phyloP scores from a whole-genome alignment of 192 early-diverging fungal species.

The Phlyctochytrium arcticum region DNA sequence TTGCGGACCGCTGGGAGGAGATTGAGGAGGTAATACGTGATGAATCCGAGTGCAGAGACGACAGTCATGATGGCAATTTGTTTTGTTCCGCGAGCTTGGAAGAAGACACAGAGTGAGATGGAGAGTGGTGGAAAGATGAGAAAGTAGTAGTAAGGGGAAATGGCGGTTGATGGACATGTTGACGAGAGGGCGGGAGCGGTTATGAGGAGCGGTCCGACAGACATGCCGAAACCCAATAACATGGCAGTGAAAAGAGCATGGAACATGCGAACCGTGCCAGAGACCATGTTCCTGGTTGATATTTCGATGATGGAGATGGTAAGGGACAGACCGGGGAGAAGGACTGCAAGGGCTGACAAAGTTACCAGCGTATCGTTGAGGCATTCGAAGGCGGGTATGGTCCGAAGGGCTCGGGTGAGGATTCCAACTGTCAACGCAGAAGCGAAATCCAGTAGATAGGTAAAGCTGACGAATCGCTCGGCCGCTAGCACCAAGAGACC shows the following conservation, averaged over 20 bases:
- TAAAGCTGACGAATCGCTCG: conserved; percentile 17
- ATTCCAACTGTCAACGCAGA: conserved; percentile 29
- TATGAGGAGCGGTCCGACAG: conserved; percentile 18
- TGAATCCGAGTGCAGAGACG: conserved; percentile 66
- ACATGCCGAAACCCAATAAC: conserved; percentile 53
- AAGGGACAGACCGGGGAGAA: conserved; percentile 66
- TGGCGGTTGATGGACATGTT: not conserved
- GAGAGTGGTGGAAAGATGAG: conserved; percentile 54
- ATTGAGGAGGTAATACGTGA: conserved; percentile 59
- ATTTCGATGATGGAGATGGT: conserved; percentile 86
- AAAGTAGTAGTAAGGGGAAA: conserved; percentile 47
- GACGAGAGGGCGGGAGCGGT: no score
- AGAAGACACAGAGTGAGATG: conserved; percentile 53
- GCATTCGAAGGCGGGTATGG: conserved; percentile 10
- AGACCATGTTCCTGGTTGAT: conserved; percentile 80
- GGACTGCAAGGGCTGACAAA: conserved; percentile 28
- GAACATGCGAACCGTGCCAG: conserved; percentile 79
- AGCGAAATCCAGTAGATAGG: conserved; percentile 40
- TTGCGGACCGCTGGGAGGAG: conserved; percentile 48
- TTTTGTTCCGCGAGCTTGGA: conserved; percentile 48
- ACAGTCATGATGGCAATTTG: conserved; percentile 74
- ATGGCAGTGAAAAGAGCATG: conserved; percentile 77
- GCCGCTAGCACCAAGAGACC: conserved; percentile 16
- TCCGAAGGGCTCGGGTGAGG: conserved; percentile 16
- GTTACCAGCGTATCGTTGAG: conserved; percentile 25